phyloP scores from a whole-genome alignment of 2,329 filamentous ascomycete genomes.

The Colletotrichum musae region DNA sequence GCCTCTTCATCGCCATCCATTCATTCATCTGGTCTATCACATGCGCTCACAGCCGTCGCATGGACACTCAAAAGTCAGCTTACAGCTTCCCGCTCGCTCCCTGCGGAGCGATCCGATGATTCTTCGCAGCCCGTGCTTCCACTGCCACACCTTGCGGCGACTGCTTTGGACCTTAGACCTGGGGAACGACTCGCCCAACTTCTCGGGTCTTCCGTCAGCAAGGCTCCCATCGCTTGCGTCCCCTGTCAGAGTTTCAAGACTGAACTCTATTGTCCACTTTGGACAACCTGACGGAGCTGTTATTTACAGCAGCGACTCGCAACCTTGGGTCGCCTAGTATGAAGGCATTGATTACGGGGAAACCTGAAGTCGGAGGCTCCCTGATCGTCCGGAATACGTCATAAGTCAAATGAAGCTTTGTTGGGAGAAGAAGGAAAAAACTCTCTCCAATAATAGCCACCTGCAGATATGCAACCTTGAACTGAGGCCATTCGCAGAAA shows the following conservation, averaged over 20 bases:
- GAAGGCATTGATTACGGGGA: constrained; percentile 22
- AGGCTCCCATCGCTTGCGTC: constrained; percentile 23
- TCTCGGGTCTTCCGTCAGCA: constrained; percentile 34
- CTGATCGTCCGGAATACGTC: constrained; percentile 28
- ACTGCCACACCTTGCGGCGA: constrained; percentile 9
- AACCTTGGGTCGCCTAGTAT: constrained; percentile 9
- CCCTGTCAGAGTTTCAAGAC: constrained; percentile 39
- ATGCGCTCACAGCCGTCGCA: neutral
- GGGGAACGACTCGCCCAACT: neutral
- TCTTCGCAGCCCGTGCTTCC: constrained; percentile 4
- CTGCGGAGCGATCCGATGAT: constrained; percentile 18
- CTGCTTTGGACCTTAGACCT: neutral
- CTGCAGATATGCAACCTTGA: neutral
- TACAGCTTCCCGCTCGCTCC: constrained; percentile 1
- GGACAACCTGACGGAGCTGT: neutral
- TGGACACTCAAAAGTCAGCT: constrained; percentile 1
- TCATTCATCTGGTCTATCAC: too few species aligned
- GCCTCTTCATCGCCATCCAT: neutral
- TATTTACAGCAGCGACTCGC: neutral
- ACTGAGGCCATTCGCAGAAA: constrained; percentile 27
- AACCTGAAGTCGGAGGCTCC: constrained; percentile 17
- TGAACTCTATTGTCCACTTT: constrained; percentile 32
- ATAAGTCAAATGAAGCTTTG: constrained; percentile 15
- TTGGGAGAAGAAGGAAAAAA: constrained; percentile 6
- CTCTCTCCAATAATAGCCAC: constrained; percentile 24